Evolutionary conservation across 1,284 basidiomycete genomes (phyloP).

Genomic region (Fistulinella cinereoalba): DNA sequence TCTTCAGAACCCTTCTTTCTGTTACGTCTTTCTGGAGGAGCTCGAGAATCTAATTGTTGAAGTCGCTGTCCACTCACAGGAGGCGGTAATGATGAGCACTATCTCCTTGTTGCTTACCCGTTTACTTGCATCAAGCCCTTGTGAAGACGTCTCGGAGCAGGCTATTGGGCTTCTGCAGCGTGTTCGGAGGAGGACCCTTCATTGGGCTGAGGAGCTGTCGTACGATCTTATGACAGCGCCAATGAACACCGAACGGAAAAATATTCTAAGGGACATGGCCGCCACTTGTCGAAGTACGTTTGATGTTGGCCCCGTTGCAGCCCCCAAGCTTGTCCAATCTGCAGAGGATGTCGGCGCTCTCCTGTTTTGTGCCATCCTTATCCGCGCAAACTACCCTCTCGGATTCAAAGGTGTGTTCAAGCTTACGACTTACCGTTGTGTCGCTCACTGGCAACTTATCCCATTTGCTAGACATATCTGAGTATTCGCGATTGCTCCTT

Average conservation of each 20-base stretch:
- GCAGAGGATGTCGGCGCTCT: conserved; percentile 28
- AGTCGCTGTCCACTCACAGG: conserved; percentile 39
- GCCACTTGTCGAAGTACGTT: conserved; percentile 41
- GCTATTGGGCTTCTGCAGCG: conserved; percentile 26
- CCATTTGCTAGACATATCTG: neutral
- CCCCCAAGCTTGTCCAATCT: conserved; percentile 16
- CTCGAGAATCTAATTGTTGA: conserved; percentile 27
- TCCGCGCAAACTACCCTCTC: conserved; percentile 7
- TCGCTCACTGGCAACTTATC: neutral
- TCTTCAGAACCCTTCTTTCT: conserved; percentile 31
- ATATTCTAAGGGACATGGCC: conserved; percentile 33
- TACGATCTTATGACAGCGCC: conserved; percentile 18
- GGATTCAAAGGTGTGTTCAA: neutral
- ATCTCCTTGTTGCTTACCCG: conserved; percentile 35
- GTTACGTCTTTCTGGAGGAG: conserved; percentile 31
- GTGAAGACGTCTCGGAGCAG: conserved; percentile 2
- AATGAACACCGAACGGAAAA: conserved; percentile 23
- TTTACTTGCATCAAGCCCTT: conserved; percentile 31
- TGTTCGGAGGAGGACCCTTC: conserved; percentile 31
- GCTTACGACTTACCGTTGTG: neutral
- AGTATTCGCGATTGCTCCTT: conserved; percentile 13
- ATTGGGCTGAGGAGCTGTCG: conserved; percentile 37
- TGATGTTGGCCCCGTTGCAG: conserved; percentile 29
- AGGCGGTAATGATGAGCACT: conserved; percentile 34
- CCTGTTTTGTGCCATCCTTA: conserved; percentile 36